Base-by-base conservation (phyloP, 371 early-diverging fungal genomes). In the Blakeslea trispora region DNA sequence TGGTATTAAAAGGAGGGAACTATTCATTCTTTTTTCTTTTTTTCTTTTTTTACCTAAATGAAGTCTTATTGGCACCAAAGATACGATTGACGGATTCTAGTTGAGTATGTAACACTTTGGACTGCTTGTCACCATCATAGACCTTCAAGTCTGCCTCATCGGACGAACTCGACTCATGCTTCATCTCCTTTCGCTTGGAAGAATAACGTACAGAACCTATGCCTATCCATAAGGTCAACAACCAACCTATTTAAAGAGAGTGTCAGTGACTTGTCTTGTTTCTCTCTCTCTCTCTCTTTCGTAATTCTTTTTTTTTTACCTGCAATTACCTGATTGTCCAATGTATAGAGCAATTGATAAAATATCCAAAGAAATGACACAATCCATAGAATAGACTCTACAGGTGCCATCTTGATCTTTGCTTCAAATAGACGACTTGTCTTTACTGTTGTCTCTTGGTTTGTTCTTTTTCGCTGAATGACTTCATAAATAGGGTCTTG, bases 401-500 rank as follows among this genome's bases (percentile, higher is more conserved):
- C 11, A 8, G 61, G 59, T 24, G 67, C 55, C 64, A 59, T 64
- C 15, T 41, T 42, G 23, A 45, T 50, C 17, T 63, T 53, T 11
- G 57, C 41, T 18, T 57, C 46, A 0, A 58, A 9, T 0, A 50
- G 11, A 31, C 22, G 5, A 17, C n/a, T 35, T 61, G 50, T 17
- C 5, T 18, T 31, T 61, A 40, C n/a, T n/a, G n/a, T n/a, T n/a
- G n/a, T n/a, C n/a, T n/a, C n/a, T 10, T 55, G 34, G 19, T 28
- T 46, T 9, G 35, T 45, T 43, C 57, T 32, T 52, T 72, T 70
- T 8, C 77, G 53, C 53, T 66, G 51, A 35, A 76, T 59, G 10
- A 76, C 67, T 50, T 73, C 65, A 4, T 45, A 53, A n/a, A 67
- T 68, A 45, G 63, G 66, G 41, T 73, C 71, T 60, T 73, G 66